Percentiles rank a stretch among this genome's conserved stretches.
Evolutionary conservation across 2,329 filamentous ascomycete genomes (phyloP).

Genomic region (Cladobotryum mycophilum): DNA sequence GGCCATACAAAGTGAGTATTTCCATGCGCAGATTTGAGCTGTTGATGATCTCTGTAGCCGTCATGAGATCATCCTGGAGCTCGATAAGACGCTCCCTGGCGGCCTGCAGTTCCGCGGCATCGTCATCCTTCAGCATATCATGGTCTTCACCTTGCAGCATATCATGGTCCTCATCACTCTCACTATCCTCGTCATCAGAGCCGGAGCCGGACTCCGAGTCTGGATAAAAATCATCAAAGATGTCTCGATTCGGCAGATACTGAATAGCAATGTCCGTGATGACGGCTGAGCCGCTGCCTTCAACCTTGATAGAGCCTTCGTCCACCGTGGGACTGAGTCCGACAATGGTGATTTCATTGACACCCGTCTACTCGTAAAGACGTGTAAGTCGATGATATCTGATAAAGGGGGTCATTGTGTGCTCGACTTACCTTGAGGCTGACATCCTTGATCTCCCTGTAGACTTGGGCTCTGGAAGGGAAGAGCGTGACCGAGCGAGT

Average conservation of each 20-base stretch:
- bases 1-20: conserved; percentile 36
- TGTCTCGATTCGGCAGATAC: conserved; percentile 45
- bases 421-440: conserved; percentile 19
- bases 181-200: conserved; percentile 6
- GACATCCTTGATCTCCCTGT: conserved; percentile 53
- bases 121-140: conserved; percentile 3
- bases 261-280: conserved; percentile 58
- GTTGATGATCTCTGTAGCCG: conserved; percentile 16
- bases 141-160: too few species aligned
- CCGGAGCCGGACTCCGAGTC: conserved; percentile 20
- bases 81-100: conserved; percentile 24
- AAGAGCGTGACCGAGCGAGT: conserved; percentile 60
- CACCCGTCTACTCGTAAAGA: conserved; percentile 26
- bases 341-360: conserved; percentile 51
- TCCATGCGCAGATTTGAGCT: conserved; percentile 30
- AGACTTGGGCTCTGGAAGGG: conserved; percentile 53
- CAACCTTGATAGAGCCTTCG: conserved; percentile 55
- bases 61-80: conserved; percentile 18
- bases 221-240: conserved; percentile 46
- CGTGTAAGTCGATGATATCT: neutral
- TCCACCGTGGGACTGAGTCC: conserved; percentile 51
- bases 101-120: conserved; percentile 16
- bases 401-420: neutral
- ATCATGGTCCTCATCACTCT: too few species aligned
- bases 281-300: conserved; percentile 48